Percentiles rank a stretch among this genome's conserved stretches.
These are phyloP conservation scores for Cladophialophora bantiana DNA, from an alignment of 2,329 filamentous ascomycete species.

Conservation along the genomic window DNA sequence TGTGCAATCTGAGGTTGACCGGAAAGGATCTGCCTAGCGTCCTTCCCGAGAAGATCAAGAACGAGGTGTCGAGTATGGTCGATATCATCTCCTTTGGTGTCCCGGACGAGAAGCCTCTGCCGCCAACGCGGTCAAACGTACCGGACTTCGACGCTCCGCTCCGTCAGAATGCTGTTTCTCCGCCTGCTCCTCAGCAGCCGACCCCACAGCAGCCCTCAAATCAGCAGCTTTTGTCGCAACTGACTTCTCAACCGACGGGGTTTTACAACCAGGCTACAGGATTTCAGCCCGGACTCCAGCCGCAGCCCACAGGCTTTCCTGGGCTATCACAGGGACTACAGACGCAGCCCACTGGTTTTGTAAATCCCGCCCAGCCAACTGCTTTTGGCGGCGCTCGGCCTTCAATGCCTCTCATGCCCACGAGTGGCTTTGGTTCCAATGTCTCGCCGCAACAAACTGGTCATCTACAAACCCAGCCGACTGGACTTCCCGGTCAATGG, in stretches of 20 bases:
- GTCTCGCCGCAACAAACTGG: constrained; percentile 70
- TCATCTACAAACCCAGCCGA: constrained; percentile 90
- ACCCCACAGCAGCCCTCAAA: constrained; percentile 76
- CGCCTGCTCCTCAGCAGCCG: constrained; percentile 67
- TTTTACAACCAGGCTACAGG: constrained; percentile 70
- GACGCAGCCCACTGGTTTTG: constrained; percentile 73
- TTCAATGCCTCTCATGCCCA: constrained; percentile 84
- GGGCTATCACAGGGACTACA: constrained; percentile 58
- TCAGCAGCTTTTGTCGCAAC: constrained; percentile 63
- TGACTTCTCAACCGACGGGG: constrained; percentile 62
- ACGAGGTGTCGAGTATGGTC: constrained; percentile 99
- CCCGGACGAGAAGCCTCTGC: constrained; percentile 69
- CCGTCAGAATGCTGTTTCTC: constrained; percentile 56
- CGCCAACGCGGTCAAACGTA: constrained; percentile 66
- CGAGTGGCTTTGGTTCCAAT: constrained; percentile 66
- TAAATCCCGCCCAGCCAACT: constrained; percentile 73
- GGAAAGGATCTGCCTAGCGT: constrained; percentile 77
- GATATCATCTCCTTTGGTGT: constrained; percentile 98
- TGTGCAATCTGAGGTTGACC: constrained; percentile 91
- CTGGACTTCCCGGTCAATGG: constrained; percentile 92
- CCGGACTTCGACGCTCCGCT: constrained; percentile 71
- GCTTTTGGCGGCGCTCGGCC: constrained; percentile 82
- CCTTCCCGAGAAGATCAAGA: constrained; percentile 86
- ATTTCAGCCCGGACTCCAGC: constrained; percentile 61
- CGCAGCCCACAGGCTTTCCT: constrained; percentile 49